Base-by-base conservation (phyloP, 768 basidiomycete species). In the Tricholomella constricta region DNA sequence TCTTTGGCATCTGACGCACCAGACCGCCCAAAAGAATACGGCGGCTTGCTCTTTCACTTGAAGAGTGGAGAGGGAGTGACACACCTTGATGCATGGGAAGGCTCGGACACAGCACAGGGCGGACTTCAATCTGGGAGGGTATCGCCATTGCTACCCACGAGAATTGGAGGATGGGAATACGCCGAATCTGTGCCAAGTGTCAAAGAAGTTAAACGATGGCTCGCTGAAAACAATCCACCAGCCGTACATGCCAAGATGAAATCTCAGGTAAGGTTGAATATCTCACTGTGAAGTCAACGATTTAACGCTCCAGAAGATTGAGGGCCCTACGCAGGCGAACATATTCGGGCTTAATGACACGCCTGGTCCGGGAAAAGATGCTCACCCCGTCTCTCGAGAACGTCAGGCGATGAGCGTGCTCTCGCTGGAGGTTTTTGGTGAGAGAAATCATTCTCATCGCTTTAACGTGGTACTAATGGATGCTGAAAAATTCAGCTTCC, bases 361-460 rank as follows among this genome's bases (percentile, higher is more conserved):
- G 1, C 82, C 82, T 38, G 22, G 22, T 23, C 44, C 38, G 1
- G 68, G 68, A 20, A 54, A 37, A 22, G 36, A 62, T 20, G 51
- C 56, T 6, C 48, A 42, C 23, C 37, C 38, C 9, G 40, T 71
- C 34, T 15, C 32, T 48, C 80, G 92, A 22, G 84, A 83, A 64
- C 81, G 77, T 50, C 84, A 88, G 57, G 77, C 79, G 57, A 91
- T 98, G 89, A 82, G 87, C 0, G 72, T 92, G 7, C 68, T 98
- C 34, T 85, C 89, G 1, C 65, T 98, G 37, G 97, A 99, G 67
- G 71, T 94, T 2, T 92, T 95, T 60, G 89, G 95, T 91, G 51
- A 51, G 84, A 23, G 6, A 17, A 6, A 12, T 22, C 31, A 10
- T 23, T 37, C 34, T n/a, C n/a, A n/a, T n/a, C n/a, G n/a, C n/a